Percentiles rank a stretch among this genome's conserved stretches.
Conservation (phyloP, 169 alveolate genomes). For the Babesia bovis region DNA sequence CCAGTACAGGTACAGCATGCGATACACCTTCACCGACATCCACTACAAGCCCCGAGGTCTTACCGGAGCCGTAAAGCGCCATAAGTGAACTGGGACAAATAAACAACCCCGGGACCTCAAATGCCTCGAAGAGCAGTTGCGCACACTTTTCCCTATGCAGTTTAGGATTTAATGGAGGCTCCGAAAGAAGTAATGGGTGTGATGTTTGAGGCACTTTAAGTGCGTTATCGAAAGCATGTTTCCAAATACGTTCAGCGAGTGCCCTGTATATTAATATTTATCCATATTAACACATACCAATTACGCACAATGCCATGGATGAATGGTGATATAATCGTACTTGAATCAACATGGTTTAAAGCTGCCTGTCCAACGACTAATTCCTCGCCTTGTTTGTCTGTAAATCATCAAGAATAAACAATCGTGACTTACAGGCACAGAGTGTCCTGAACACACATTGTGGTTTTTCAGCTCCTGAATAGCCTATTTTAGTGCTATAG, state of each 20-base stretch:
- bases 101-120: constrained; percentile 88
- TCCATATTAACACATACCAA: constrained; percentile 62
- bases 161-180: constrained; percentile 91
- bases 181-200: constrained; percentile 89
- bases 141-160: constrained; percentile 88
- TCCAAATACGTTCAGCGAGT: constrained; percentile 76
- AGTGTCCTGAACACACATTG: constrained; percentile 33
- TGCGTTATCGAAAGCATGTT: constrained; percentile 78
- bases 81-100: constrained; percentile 88
- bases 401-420: background rate
- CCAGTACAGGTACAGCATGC: constrained; percentile 89
- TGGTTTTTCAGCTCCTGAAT: constrained; percentile 67
- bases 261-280: constrained; percentile 7
- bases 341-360: constrained; percentile 6
- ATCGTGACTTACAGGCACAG: constrained; percentile 21
- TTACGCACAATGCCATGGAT: constrained; percentile 86
- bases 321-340: constrained; percentile 34
- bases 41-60: constrained; percentile 90
- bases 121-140: constrained; percentile 88
- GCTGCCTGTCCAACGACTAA: constrained; percentile 47
- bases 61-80: constrained; percentile 87
- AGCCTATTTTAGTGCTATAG: constrained; percentile 49
- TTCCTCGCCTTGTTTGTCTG: constrained; percentile 32
- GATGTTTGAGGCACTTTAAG: constrained; percentile 80
- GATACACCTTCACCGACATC: constrained; percentile 94